Base-by-base conservation (phyloP, 2,329 filamentous ascomycete species). In the Xylaria sp. region DNA sequence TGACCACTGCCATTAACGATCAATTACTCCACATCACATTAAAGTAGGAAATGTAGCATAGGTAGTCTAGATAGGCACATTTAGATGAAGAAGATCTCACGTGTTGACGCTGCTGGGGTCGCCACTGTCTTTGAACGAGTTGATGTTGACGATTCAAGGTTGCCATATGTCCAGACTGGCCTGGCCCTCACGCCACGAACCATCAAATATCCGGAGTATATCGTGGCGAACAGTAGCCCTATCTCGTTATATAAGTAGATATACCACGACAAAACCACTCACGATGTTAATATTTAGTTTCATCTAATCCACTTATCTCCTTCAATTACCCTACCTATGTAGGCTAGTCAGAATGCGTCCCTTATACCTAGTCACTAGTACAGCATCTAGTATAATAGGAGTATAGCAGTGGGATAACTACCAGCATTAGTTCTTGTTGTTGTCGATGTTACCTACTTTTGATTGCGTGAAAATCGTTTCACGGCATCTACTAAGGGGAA, bases 11-110 rank as follows among this genome's bases (percentile, higher is more conserved):
- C 55, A 67, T 60, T 34, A 39, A 47, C 45, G 24, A 50, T 19
- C n/a, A 34, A 24, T 56, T 42, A 60, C 48, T 56, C 65, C 65
- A 60, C 65, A 64, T 64, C 14, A 42, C 14, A 17, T 5, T 36
- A 14, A 59, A 61, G 19, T 39, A 50, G n/a, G n/a, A 24, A 51
- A 51, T 17, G 47, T 59, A 30, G 30, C 21, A 30, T 50, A n/a
- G 8, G 61, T 39, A 45, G 39, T 48, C 14, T 36, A 50, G 19
- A 24, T 50, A 50, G 47, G 47, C 47, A 50, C 39, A 42, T 58
- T 48, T 54, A 54, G 64, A 54, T 39, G 53, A 63, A 19, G 64
- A 58, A 57, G 64, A 67, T 63, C 53, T 67, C 47, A 45, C 34
- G 47, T 58, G 54, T 54, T 39, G 30, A 58, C 58, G 27, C 51